Conservation (phyloP, 202 grass and related monocot species). For the Elaeis oleifera region DNA sequence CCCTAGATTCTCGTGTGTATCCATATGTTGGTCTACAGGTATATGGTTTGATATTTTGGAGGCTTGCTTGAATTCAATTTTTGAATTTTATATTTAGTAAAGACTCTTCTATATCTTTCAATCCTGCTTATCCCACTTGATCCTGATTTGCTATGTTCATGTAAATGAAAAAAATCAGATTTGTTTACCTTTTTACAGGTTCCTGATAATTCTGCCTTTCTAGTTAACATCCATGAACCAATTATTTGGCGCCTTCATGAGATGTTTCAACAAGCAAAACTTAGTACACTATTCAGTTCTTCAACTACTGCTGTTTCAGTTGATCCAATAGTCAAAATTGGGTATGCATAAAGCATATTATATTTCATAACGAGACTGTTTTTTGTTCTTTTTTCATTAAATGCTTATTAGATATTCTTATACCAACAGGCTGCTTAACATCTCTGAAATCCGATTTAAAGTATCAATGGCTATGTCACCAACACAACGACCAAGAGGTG, state of each 20-base stretch:
- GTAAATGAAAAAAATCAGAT: conserved; percentile 10
- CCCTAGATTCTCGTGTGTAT: conserved; percentile 84
- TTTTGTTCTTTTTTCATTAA: conserved; percentile 8
- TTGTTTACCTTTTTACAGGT: conserved; percentile 41
- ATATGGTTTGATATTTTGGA: conserved; percentile 8
- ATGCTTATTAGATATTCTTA: conserved; percentile 10
- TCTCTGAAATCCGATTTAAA: conserved; percentile 89
- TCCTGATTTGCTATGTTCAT: too few species aligned
- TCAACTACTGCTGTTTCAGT: conserved; percentile 82
- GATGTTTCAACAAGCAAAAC: conserved; percentile 86
- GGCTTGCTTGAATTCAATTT: neutral
- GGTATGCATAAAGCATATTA: conserved; percentile 32
- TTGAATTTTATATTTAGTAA: neutral
- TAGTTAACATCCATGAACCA: conserved; percentile 89
- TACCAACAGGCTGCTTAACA: conserved; percentile 62
- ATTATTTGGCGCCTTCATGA: conserved; percentile 95
- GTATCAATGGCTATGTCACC: conserved; percentile 98
- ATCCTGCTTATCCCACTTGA: neutral
- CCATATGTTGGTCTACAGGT: conserved; percentile 97
- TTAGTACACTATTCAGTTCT: conserved; percentile 54
- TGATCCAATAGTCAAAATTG: conserved; percentile 92
- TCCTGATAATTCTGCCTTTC: conserved; percentile 75
- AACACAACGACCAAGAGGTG: conserved; percentile 88
- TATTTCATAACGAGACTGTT: neutral
- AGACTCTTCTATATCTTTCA: neutral